Evolutionary conservation across 202 grass and related monocot genomes (phyloP).

Genomic region (Carex sylvatica): DNA sequence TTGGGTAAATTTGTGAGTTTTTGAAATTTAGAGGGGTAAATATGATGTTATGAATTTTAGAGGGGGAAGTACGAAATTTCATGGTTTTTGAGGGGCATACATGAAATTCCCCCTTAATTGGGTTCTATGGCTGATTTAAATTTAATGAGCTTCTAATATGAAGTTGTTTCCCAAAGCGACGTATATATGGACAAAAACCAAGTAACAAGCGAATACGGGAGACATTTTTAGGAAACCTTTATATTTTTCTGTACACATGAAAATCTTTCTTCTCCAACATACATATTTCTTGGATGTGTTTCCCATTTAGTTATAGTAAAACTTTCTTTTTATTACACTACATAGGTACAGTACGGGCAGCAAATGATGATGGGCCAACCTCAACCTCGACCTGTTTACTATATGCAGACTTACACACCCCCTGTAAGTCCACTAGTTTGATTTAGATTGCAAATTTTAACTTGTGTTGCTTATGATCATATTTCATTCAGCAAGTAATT

Average conservation of each 20-base stretch:
- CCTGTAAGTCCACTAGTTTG: background rate
- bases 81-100: too few species aligned
- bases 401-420: slow-evolving; percentile 33
- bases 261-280: background rate
- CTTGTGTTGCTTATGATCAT: background rate
- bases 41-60: too few species aligned
- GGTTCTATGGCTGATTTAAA: background rate
- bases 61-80: too few species aligned
- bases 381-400: slow-evolving; percentile 66
- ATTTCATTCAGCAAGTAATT: background rate
- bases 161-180: background rate
- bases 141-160: background rate
- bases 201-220: background rate
- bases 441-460: background rate
- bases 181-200: background rate
- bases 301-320: background rate
- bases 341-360: slow-evolving; percentile 60
- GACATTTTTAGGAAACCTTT: background rate
- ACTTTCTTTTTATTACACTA: background rate
- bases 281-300: background rate
- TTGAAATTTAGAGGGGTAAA: too few species aligned
- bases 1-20: too few species aligned
- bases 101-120: background rate
- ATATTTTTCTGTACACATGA: background rate
- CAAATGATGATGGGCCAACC: slow-evolving; percentile 79